Base-by-base conservation (phyloP, 192 early-diverging fungal genomes). In the Coemansia sp. region DNA sequence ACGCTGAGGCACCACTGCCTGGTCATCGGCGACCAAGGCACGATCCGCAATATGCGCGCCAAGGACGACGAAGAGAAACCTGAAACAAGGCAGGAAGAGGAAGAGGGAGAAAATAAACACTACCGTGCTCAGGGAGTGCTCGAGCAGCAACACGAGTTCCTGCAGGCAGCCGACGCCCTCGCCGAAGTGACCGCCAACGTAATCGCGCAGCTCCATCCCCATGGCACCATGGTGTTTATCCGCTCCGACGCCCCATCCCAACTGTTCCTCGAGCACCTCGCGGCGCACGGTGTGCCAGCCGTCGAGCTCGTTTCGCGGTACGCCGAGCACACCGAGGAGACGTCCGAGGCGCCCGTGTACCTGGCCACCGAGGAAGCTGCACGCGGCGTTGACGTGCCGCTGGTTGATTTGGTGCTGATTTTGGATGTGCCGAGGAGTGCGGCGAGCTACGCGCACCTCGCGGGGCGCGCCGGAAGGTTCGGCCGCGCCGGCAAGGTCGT, bases 361-460 rank as follows among this genome's bases (percentile, higher is more conserved):
- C 59, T 93, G 22, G 85, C 87, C 2, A 86, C 83, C 0, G 93
- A 94, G 61, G 81, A 80, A 39, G 85, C 85, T 44, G 88, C 91
- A 1, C 80, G 93, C 13, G 95, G 95, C 9, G 62, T 98, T 8
- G 95, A 98, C 71, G 60, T 98, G 22, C 89, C 89, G 0, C 70
- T 81, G 55, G 75, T 89, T 1, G 84, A 86, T 3, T 85, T 92
- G 65, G 91, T 98, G 6, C 86, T 91, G 27, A 87, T 98, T 54
- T 69, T 95, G 3, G 92, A 89, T n/a, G 59, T 85, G 9, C 90
- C 92, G 4, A 80, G 83, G 12, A 81, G 79, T 0, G 66, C 81
- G 19, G 72, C 82, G 7, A 86, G 84, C 49, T 98, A 93, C 65
- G 57, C 91, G 10, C 95, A 98, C 55, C 89, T 95, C 87, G 87